These are phyloP conservation scores for Cynanchum wilfordii DNA, from an alignment of 257 asterid genomes.

Conservation along the genomic window DNA sequence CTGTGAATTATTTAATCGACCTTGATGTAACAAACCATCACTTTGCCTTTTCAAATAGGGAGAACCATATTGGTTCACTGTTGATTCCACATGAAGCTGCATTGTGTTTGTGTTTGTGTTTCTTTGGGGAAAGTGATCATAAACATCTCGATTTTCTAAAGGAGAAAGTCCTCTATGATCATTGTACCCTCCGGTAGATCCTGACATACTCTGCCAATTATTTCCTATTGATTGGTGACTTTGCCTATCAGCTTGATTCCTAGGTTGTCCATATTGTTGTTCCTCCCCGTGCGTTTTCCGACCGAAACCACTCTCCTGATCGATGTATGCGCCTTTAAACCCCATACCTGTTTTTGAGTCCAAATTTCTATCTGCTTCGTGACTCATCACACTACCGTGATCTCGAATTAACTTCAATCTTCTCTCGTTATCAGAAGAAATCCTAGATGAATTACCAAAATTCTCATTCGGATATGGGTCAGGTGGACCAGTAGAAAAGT, in stretches of 20 bases:
- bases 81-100: constrained; percentile 33
- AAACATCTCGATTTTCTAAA: constrained; percentile 17
- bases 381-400: constrained; percentile 46
- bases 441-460: constrained; percentile 5
- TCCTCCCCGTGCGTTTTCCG: constrained; percentile 13
- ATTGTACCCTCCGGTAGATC: constrained; percentile 19
- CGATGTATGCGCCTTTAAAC: constrained; percentile 6
- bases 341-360: constrained; percentile 22
- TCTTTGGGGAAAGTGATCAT: constrained; percentile 24
- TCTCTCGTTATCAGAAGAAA: constrained; percentile 54
- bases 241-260: constrained; percentile 23
- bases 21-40: constrained; percentile 20
- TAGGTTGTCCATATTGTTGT: neutral
- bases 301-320: constrained; percentile 14
- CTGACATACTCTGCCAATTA: constrained; percentile 13
- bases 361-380: constrained; percentile 21
- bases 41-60: constrained; percentile 15
- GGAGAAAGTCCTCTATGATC: constrained; percentile 27
- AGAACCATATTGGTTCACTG: constrained; percentile 24
- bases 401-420: constrained; percentile 73
- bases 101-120: constrained; percentile 24
- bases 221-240: constrained; percentile 23
- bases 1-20: constrained; percentile 21
- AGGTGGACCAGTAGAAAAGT: constrained; percentile 1
- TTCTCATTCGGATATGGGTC: constrained; percentile 12